Evolutionary conservation across 768 basidiomycete species (phyloP).

Genomic region (Boletus insuetus): DNA sequence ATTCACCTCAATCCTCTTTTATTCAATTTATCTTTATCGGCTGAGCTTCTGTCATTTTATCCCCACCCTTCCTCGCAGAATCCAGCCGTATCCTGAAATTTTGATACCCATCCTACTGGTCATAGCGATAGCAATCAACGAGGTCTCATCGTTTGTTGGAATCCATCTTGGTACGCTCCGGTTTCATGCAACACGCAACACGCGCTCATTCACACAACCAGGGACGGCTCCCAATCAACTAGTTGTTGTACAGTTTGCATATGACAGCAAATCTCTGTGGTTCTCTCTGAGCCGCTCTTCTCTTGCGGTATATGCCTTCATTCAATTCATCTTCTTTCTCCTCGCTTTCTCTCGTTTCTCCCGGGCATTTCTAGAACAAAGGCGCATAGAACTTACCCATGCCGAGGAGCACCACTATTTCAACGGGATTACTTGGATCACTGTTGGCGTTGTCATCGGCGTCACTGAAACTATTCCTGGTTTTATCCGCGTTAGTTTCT

Average conservation of each 20-base stretch:
- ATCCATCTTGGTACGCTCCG: constrained; percentile 50
- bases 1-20: constrained; percentile 62
- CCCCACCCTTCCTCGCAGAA: constrained; percentile 47
- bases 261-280: constrained; percentile 40
- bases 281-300: constrained; percentile 58
- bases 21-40: constrained; percentile 59
- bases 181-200: background rate
- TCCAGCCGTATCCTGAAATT: constrained; percentile 43
- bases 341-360: constrained; percentile 59
- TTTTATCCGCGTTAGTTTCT: constrained; percentile 55
- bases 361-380: constrained; percentile 48
- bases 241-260: constrained; percentile 45
- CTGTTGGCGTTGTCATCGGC: constrained; percentile 58
- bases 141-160: constrained; percentile 64
- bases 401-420: constrained; percentile 47
- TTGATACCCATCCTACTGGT: constrained; percentile 55
- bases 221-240: constrained; percentile 11
- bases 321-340: constrained; percentile 57
- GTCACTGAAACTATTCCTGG: constrained; percentile 64
- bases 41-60: constrained; percentile 53
- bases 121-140: constrained; percentile 51
- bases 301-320: constrained; percentile 55
- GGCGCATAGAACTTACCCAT: constrained; percentile 45
- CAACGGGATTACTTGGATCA: constrained; percentile 66
- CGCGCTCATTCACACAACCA: constrained; percentile 5